Evolutionary conservation across 192 early-diverging fungal genomes (phyloP).

Genomic region (Polychytrium aggregatum): DNA sequence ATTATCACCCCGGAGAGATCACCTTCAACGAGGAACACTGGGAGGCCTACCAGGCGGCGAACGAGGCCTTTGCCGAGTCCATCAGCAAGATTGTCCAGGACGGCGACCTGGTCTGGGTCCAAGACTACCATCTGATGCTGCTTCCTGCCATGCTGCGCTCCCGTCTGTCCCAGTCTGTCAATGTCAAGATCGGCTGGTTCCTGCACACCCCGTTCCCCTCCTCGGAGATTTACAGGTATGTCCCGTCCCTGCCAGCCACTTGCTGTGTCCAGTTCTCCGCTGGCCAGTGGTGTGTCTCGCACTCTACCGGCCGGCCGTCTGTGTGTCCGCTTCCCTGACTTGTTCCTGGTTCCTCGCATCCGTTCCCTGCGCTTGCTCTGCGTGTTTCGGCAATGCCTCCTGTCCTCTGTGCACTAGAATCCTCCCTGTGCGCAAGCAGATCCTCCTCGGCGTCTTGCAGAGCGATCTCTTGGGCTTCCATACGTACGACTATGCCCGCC

Average conservation of each 20-base stretch:
- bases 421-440: conserved; percentile 85
- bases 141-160: conserved; percentile 78
- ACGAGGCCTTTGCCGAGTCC: conserved; percentile 86
- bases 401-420: conserved; percentile 52
- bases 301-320: too few species aligned
- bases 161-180: conserved; percentile 31
- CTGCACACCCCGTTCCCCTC: conserved; percentile 96
- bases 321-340: too few species aligned
- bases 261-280: too few species aligned
- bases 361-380: too few species aligned
- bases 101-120: conserved; percentile 50
- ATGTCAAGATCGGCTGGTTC: conserved; percentile 96
- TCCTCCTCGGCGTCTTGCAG: conserved; percentile 83
- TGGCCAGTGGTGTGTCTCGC: too few species aligned
- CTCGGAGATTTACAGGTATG: conserved; percentile 82
- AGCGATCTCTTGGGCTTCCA: conserved; percentile 97
- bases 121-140: conserved; percentile 97
- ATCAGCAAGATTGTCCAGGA: conserved; percentile 76
- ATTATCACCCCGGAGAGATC: conserved; percentile 99
- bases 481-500: conserved; percentile 97
- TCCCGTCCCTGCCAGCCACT: neutral
- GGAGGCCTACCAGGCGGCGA: conserved; percentile 90
- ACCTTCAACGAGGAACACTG: conserved; percentile 88
- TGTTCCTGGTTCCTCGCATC: too few species aligned
- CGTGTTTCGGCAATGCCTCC: too few species aligned